A percentile compares a stretch with the other conserved stretches of the same genome.
These are phyloP conservation scores for Rosellinia necatrix DNA, from an alignment of 2,329 filamentous ascomycete species.

Conservation along the genomic window DNA sequence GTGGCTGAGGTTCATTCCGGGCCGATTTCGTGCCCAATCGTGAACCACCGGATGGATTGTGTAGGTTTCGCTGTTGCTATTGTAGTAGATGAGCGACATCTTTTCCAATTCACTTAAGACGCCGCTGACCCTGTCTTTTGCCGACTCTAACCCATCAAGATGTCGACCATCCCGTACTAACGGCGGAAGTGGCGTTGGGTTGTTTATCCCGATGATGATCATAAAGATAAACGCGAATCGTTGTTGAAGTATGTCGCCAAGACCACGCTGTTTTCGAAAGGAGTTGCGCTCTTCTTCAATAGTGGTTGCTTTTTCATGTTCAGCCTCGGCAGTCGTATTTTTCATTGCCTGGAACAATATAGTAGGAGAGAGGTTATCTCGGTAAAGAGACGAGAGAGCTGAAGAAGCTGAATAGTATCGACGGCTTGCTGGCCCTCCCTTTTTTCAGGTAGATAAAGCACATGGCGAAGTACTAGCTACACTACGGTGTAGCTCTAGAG, in stretches of 20 bases:
- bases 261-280: not conserved
- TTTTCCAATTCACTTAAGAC: conserved; percentile 7
- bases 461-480: too few relatives aligned
- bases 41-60: conserved; percentile 13
- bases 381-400: conserved; percentile 7
- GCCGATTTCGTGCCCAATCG: conserved; percentile 7
- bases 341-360: not conserved
- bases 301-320: not conserved
- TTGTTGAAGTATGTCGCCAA: not conserved
- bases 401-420: conserved; percentile 5
- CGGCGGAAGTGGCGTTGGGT: not conserved
- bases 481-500: too few relatives aligned
- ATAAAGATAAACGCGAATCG: not conserved
- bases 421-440: not conserved
- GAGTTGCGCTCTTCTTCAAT: not conserved
- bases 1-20: conserved; percentile 5
- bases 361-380: conserved; percentile 4
- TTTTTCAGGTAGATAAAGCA: too few relatives aligned
- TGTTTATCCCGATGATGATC: not conserved
- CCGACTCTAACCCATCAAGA: not conserved
- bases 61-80: not conserved
- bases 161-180: not conserved
- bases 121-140: conserved; percentile 1
- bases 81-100: conserved; percentile 9
- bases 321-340: not conserved